phyloP scores from a whole-genome alignment of 495 filamentous ascomycete genomes.

The Choiromyces venosus region DNA sequence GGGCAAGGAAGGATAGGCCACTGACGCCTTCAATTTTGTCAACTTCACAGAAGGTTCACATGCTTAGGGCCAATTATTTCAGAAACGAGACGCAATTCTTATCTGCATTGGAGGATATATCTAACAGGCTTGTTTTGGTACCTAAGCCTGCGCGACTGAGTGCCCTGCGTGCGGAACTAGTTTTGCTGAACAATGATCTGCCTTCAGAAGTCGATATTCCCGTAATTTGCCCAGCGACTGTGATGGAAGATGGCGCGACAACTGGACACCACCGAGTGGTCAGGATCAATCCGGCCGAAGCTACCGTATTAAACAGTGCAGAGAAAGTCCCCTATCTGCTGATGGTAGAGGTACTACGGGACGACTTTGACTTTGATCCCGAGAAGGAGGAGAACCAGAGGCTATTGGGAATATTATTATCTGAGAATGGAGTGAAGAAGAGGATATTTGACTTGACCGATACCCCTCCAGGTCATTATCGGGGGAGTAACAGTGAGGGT shows the following conservation, averaged over 20 bases:
- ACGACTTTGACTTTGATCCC: constrained; percentile 71
- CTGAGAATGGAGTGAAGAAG: constrained; percentile 56
- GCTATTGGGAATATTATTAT: constrained; percentile 55
- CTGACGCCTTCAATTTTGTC: constrained; percentile 54
- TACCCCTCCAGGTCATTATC: constrained; percentile 45
- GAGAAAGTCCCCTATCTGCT: constrained; percentile 71
- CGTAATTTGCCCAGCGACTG: constrained; percentile 62
- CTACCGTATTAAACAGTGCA: constrained; percentile 71
- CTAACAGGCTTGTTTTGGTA: constrained; percentile 65
- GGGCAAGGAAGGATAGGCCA: constrained; percentile 50
- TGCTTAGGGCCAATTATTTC: constrained; percentile 68
- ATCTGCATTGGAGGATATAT: constrained; percentile 67
- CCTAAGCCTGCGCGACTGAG: constrained; percentile 69
- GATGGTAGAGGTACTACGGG: constrained; percentile 67
- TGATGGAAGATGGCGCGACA: constrained; percentile 56
- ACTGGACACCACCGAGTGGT: constrained; percentile 71
- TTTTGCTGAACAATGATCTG: constrained; percentile 64
- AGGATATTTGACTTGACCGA: constrained; percentile 66
- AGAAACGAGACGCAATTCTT: constrained; percentile 67
- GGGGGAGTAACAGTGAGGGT: constrained; percentile 42
- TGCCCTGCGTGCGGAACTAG: constrained; percentile 67
- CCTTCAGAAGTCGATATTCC: constrained; percentile 73
- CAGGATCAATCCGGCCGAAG: constrained; percentile 68
- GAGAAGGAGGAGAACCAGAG: constrained; percentile 59
- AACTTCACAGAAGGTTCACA: constrained; percentile 53